Evolutionary conservation across 352 stramenopile species (phyloP).

Genomic region (Globisporangium heterothallicum): DNA sequence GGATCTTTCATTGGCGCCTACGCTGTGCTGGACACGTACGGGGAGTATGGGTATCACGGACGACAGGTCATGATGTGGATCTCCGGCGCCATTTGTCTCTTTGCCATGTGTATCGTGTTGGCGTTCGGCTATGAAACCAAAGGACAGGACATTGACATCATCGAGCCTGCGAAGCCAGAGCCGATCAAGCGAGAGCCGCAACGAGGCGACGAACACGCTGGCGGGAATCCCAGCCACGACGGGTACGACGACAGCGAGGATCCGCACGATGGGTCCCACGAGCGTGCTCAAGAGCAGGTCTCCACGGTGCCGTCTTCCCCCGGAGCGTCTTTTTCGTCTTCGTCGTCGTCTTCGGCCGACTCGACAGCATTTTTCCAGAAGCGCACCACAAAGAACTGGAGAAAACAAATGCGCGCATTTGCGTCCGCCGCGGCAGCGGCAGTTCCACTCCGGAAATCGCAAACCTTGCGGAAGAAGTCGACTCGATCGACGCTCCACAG

Average conservation of each 20-base stretch:
- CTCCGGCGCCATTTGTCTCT: conserved; percentile 1
- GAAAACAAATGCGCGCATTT: conserved; percentile 15
- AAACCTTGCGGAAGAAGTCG: conserved; percentile 9
- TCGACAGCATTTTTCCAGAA: conserved; percentile 3
- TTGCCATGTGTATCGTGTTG: conserved; percentile 1
- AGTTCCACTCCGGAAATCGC: conserved; percentile 7
- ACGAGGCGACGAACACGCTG: neutral
- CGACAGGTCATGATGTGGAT: conserved; percentile 10
- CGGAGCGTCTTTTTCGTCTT: conserved; percentile 10
- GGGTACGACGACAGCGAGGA: conserved; percentile 12
- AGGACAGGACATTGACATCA: conserved; percentile 13
- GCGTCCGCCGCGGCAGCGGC: conserved; percentile 3
- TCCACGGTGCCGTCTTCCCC: conserved; percentile 22
- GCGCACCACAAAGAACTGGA: conserved; percentile 9
- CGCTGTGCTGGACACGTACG: conserved; percentile 14
- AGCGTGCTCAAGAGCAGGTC: conserved; percentile 11
- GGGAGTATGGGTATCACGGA: neutral
- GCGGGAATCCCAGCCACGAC: conserved; percentile 19
- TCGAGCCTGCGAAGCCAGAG: conserved; percentile 9
- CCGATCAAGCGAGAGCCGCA: conserved; percentile 1
- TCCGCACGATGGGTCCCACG: conserved; percentile 7
- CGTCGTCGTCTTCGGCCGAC: conserved; percentile 4
- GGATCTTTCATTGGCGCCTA: conserved; percentile 38
- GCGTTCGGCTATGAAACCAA: conserved; percentile 11
- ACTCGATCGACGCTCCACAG: conserved; percentile 14